These are phyloP conservation scores for Ascochyta fabae DNA, from an alignment of 2,329 filamentous ascomycete species.

Conservation along the genomic window DNA sequence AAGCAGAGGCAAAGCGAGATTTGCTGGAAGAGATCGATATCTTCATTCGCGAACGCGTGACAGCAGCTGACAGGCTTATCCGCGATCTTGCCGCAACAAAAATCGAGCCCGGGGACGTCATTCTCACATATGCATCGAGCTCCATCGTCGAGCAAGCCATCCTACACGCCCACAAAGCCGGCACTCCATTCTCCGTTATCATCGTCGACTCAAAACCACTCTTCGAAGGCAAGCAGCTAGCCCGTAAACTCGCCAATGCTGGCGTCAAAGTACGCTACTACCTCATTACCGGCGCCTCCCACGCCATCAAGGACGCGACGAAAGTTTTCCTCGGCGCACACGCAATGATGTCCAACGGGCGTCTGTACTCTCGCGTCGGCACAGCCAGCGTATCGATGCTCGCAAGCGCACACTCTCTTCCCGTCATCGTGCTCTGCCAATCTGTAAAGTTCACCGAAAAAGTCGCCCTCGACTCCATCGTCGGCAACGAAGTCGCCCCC, in stretches of 20 bases:
- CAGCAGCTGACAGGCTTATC: constrained; percentile 85
- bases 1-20: constrained; percentile 79
- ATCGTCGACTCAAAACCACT: constrained; percentile 79
- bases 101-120: constrained; percentile 78
- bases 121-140: constrained; percentile 87
- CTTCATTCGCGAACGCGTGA: constrained; percentile 90
- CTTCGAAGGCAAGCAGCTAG: constrained; percentile 74
- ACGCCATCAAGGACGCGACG: constrained; percentile 73
- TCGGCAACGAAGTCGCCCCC: constrained; percentile 89
- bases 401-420: constrained; percentile 75
- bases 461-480: constrained; percentile 89
- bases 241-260: constrained; percentile 70
- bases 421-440: constrained; percentile 89
- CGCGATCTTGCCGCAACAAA: constrained; percentile 75
- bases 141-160: constrained; percentile 85
- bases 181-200: constrained; percentile 81
- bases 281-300: constrained; percentile 77
- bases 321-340: constrained; percentile 84
- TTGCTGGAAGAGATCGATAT: constrained; percentile 83
- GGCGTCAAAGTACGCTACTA: constrained; percentile 83
- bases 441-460: constrained; percentile 93
- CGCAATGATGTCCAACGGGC: constrained; percentile 93
- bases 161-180: constrained; percentile 70
- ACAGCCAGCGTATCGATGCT: constrained; percentile 87
- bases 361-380: constrained; percentile 85